Percentiles rank a stretch among this genome's conserved stretches.
Evolutionary conservation across 2,329 filamentous ascomycete genomes (phyloP).

Genomic region (Fusarium sp.): DNA sequence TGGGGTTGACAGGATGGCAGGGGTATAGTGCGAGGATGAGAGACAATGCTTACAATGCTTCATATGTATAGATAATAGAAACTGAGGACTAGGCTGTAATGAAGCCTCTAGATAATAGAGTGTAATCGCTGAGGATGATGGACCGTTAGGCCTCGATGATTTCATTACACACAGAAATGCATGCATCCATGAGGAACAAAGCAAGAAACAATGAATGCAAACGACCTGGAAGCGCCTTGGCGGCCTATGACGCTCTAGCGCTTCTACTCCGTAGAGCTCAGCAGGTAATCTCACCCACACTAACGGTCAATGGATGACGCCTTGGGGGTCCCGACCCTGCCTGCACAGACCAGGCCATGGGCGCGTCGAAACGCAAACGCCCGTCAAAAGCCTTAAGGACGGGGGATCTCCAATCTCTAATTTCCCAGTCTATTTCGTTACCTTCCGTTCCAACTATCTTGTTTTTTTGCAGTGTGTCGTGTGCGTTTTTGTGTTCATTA

Average conservation of each 20-base stretch:
- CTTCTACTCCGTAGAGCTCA: slow-evolving; percentile 29
- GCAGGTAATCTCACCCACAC: slow-evolving; percentile 14
- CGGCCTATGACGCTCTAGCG: slow-evolving; percentile 28
- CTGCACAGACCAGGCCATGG: slow-evolving; percentile 22
- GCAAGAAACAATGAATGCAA: slow-evolving; percentile 9
- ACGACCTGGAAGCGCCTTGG: slow-evolving; percentile 15
- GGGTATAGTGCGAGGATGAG: slow-evolving; percentile 12
- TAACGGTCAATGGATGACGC: slow-evolving; percentile 27
- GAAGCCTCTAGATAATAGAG: neutral
- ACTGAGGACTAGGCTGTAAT: neutral
- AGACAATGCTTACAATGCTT: neutral
- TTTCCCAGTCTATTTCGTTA: slow-evolving; percentile 1
- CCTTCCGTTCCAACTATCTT: neutral
- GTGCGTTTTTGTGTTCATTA: neutral
- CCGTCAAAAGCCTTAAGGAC: slow-evolving; percentile 7
- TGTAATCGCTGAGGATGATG: neutral
- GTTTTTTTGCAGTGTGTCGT: neutral
- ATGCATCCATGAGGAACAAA: neutral
- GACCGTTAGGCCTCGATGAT: neutral
- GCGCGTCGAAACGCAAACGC: slow-evolving; percentile 29
- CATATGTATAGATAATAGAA: too few relatives aligned
- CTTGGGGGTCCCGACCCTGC: neutral
- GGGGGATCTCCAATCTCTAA: slow-evolving; percentile 8
- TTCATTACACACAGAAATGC: slow-evolving; percentile 7
- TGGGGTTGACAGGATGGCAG: slow-evolving; percentile 3